phyloP scores from a whole-genome alignment of 164 flowering plant genomes.

The Vitis rupestris region DNA sequence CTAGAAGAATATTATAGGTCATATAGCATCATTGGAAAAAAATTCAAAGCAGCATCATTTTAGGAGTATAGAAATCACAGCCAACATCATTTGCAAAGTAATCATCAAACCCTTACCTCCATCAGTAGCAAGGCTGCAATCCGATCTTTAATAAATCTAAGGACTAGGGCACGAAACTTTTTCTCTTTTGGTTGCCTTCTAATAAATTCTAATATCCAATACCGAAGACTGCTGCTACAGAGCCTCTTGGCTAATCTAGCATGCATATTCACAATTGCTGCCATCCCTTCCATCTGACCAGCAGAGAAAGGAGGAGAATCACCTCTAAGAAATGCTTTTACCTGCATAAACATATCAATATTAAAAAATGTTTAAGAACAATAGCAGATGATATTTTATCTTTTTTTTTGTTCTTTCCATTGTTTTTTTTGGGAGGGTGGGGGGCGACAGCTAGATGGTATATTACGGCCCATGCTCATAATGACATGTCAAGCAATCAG shows the following conservation, averaged over 20 bases:
- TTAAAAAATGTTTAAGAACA: too few relatives aligned
- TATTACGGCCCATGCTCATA: neutral
- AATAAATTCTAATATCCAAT: slow-evolving; percentile 85
- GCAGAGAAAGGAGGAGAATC: slow-evolving; percentile 76
- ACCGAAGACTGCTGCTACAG: slow-evolving; percentile 64
- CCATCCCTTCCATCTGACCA: slow-evolving; percentile 86
- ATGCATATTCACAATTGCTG: slow-evolving; percentile 58
- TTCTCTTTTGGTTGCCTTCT: slow-evolving; percentile 76
- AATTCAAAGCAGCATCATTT: too few relatives aligned
- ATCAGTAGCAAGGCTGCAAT: slow-evolving; percentile 64
- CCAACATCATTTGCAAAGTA: neutral
- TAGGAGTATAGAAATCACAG: too few relatives aligned
- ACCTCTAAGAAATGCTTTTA: slow-evolving; percentile 83
- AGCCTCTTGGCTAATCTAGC: slow-evolving; percentile 57
- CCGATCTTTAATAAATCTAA: slow-evolving; percentile 85
- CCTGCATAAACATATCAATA: slow-evolving; percentile 32
- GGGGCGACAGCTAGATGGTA: neutral
- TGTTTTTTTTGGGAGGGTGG: too few relatives aligned
- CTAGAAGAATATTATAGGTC: too few relatives aligned
- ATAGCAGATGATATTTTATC: too few relatives aligned
- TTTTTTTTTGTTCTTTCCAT: too few relatives aligned
- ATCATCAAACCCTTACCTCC: slow-evolving; percentile 50
- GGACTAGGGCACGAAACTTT: slow-evolving; percentile 71
- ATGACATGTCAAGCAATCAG: neutral
- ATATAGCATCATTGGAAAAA: too few relatives aligned